Conservation (phyloP, 345 rosid species). For the Capsella bursapastoris region DNA sequence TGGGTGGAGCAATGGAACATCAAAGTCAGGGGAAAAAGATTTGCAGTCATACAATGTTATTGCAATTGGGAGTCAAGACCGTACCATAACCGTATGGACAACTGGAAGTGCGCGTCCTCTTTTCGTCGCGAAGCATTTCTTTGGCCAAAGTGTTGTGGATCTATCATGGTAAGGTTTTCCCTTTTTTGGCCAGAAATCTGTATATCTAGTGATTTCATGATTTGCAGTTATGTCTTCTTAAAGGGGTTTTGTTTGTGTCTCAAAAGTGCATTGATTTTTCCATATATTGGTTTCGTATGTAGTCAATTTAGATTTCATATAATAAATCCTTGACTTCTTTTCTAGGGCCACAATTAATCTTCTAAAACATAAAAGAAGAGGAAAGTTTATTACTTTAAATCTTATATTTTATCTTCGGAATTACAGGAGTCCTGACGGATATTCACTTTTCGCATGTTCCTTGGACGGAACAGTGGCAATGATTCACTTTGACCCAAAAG, state of each 20-base stretch:
- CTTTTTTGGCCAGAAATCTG: constrained; percentile 2
- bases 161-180: constrained; percentile 77
- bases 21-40: constrained; percentile 83
- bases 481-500: constrained; percentile 84
- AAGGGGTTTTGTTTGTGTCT: not conserved
- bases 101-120: constrained; percentile 97
- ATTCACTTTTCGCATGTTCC: constrained; percentile 96
- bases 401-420: constrained; percentile 12
- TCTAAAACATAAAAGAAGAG: not conserved
- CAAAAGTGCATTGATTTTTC: constrained; percentile 9
- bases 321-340: not conserved
- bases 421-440: constrained; percentile 98
- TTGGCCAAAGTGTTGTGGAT: constrained; percentile 97
- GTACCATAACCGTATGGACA: constrained; percentile 99
- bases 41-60: constrained; percentile 87
- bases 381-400: constrained; percentile 11
- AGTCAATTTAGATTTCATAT: not conserved
- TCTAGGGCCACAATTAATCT: constrained; percentile 1
- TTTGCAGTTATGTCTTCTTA: constrained; percentile 2
- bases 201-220: constrained; percentile 6
- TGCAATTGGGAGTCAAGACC: constrained; percentile 99
- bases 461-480: constrained; percentile 96
- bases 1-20: constrained; percentile 89
- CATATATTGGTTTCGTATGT: constrained; percentile 10
- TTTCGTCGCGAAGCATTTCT: constrained; percentile 98